Percentiles rank a stretch among this genome's conserved stretches.
Evolutionary conservation across 352 stramenopile genomes (phyloP).

Genomic region (Phytophthora parvispora): DNA sequence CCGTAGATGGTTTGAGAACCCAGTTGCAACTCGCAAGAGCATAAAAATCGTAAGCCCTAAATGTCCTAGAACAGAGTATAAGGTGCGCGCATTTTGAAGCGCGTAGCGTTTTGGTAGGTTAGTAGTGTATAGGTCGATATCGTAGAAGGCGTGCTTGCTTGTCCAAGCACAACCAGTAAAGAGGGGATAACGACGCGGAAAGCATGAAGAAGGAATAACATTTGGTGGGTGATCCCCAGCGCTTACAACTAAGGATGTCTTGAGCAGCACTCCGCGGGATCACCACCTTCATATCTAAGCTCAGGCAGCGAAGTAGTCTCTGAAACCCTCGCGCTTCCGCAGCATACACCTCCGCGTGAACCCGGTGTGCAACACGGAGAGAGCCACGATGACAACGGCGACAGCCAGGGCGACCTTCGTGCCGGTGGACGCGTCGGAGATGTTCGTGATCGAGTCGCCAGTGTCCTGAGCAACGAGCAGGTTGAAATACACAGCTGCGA

Average conservation of each 20-base stretch:
- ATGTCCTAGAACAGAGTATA: conserved; percentile 28
- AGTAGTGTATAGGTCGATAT: conserved; percentile 17
- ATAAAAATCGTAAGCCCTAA: conserved; percentile 13
- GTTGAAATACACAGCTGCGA: conserved; percentile 87
- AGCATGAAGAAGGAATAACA: conserved; percentile 20
- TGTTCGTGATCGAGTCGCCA: conserved; percentile 51
- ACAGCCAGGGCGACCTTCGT: conserved; percentile 68
- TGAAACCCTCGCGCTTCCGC: conserved; percentile 47
- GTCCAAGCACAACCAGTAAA: background rate
- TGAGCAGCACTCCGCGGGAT: background rate
- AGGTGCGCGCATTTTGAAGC: conserved; percentile 10
- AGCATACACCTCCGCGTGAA: conserved; percentile 83
- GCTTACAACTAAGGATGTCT: background rate
- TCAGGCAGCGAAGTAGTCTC: conserved; percentile 46
- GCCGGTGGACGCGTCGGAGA: conserved; percentile 63
- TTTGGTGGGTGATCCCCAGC: conserved; percentile 5
- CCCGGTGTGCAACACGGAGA: conserved; percentile 73
- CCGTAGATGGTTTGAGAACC: conserved; percentile 51
- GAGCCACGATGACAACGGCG: conserved; percentile 55
- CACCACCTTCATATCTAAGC: conserved; percentile 15
- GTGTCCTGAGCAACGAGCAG: conserved; percentile 75
- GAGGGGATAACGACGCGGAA: conserved; percentile 5
- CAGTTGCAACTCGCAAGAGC: conserved; percentile 9
- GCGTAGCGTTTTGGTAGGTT: conserved; percentile 21
- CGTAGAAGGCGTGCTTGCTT: conserved; percentile 3